These are phyloP conservation scores for Geranomyces variabilis DNA, from an alignment of 192 early-diverging fungal species.

Conservation along the genomic window DNA sequence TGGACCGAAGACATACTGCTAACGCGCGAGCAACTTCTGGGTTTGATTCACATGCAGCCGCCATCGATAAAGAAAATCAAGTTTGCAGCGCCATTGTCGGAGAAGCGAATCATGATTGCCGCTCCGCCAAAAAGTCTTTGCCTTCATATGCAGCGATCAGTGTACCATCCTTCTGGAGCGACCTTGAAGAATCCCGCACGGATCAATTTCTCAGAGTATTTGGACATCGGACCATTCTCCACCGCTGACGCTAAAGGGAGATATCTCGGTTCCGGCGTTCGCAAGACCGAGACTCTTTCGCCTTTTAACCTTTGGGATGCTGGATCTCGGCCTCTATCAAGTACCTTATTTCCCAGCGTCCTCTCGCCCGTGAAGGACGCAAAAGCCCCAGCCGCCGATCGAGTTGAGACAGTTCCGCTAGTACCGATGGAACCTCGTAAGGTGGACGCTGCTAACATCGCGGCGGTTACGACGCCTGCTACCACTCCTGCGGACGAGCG, in stretches of 20 bases:
- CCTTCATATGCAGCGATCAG: slow-evolving; percentile 84
- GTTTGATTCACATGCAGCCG: not conserved
- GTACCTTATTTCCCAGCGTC: too few species aligned
- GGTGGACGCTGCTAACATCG: too few species aligned
- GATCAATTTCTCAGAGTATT: slow-evolving; percentile 68
- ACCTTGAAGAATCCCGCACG: slow-evolving; percentile 77
- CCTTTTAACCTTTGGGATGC: too few species aligned
- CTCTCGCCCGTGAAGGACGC: too few species aligned
- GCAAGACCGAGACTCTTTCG: not conserved
- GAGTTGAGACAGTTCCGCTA: too few species aligned
- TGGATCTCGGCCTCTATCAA: too few species aligned
- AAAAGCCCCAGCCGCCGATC: too few species aligned
- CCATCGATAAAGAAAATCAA: slow-evolving; percentile 12
- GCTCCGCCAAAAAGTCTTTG: slow-evolving; percentile 79
- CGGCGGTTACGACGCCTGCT: too few species aligned
- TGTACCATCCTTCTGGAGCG: slow-evolving; percentile 71
- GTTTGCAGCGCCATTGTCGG: slow-evolving; percentile 44
- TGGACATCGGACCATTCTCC: slow-evolving; percentile 79
- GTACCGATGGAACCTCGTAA: too few species aligned
- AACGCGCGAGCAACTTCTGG: too few species aligned
- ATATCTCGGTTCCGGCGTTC: slow-evolving; percentile 35
- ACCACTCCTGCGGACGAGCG: too few species aligned
- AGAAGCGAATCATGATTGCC: slow-evolving; percentile 85
- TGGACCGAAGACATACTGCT: too few species aligned
- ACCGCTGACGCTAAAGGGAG: slow-evolving; percentile 66